Base-by-base conservation (phyloP, 2,329 filamentous ascomycete genomes). In the Sclerotinia spermophila region DNA sequence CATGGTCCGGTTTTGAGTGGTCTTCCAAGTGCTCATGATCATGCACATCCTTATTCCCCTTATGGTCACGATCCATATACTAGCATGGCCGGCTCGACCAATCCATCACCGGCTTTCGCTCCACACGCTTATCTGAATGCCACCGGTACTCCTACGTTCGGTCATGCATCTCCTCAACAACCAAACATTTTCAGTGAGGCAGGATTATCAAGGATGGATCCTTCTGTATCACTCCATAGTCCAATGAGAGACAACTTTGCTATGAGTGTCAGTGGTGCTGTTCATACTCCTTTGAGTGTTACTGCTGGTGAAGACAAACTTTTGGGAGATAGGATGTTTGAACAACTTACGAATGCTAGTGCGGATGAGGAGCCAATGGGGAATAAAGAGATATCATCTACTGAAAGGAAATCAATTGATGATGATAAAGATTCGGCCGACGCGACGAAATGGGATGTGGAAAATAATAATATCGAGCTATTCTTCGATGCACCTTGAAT, bases 91-190 rank as follows among this genome's bases (percentile, higher is more conserved):
- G 71, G 74, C 3, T 73, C 73, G 24, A 67, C 73, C 7, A 72
- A 67, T 33, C 55, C 77, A 33, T 75, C 76, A 2, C 76, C 77
- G 7, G 76, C 77, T 10, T 79, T 79, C 68, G 75, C 78, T 15
- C 77, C 77, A 15, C 76, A 78, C 60, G 76, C 77, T 21, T 79
- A 77, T 70, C 38, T 79, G 30, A 75, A 77, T 59, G 59, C 75
- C 19, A 72, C 72, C 42, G 73, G 73, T 68, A 71, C 75, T 35
- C 71, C 72, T 40, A 60, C 59, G 21, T 77, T 77, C 45, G 72
- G 71, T 24, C 62, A 67, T 27, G 73, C 72, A n/a, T 74, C 70
- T 38, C 62, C 72, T 24, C 70, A 74, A 44, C 73, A 72, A 19
- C 68, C 74, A 24, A 73, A 69, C 7, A 76, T 77, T 15, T 77